Percentiles rank a stretch among this genome's conserved stretches.
Evolutionary conservation across 352 stramenopile genomes (phyloP).

Genomic region (Globisporangium carolinianum): DNA sequence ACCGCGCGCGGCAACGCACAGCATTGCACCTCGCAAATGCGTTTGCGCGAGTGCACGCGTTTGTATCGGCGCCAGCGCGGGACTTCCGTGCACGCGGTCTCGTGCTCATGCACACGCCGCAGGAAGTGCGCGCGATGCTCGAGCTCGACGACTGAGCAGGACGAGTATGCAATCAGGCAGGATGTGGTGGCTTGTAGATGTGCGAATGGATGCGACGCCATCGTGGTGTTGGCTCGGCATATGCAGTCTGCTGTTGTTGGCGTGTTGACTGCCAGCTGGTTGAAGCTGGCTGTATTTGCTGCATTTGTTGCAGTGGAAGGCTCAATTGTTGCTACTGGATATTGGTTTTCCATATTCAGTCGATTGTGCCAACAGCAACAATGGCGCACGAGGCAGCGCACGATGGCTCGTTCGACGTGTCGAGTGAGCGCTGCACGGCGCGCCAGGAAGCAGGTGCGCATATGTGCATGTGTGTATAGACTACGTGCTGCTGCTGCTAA

Average conservation of each 20-base stretch:
- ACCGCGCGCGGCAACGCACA: slow-evolving; percentile 32
- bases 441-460: not conserved
- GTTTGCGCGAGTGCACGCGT: slow-evolving; percentile 53
- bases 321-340: too few relatives aligned
- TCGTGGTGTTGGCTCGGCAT: too few relatives aligned
- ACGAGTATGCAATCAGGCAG: too few relatives aligned
- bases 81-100: slow-evolving; percentile 28
- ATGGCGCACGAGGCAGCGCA: slow-evolving; percentile 18
- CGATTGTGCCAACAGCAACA: not conserved
- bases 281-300: too few relatives aligned
- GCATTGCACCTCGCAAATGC: slow-evolving; percentile 27
- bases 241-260: too few relatives aligned
- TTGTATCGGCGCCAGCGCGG: slow-evolving; percentile 40
- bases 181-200: too few relatives aligned
- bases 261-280: too few relatives aligned
- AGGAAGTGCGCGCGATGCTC: slow-evolving; percentile 54
- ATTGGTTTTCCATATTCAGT: too few relatives aligned
- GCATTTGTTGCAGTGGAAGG: too few relatives aligned
- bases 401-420: slow-evolving; percentile 37
- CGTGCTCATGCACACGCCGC: slow-evolving; percentile 46
- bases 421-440: slow-evolving; percentile 4
- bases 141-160: slow-evolving; percentile 34
- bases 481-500: not conserved
- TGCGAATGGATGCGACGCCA: too few relatives aligned
- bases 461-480: not conserved